Percentiles rank a stretch among this genome's conserved stretches.
Conservation (phyloP, 2,329 filamentous ascomycete species). For the Colletotrichum noveboracense region DNA sequence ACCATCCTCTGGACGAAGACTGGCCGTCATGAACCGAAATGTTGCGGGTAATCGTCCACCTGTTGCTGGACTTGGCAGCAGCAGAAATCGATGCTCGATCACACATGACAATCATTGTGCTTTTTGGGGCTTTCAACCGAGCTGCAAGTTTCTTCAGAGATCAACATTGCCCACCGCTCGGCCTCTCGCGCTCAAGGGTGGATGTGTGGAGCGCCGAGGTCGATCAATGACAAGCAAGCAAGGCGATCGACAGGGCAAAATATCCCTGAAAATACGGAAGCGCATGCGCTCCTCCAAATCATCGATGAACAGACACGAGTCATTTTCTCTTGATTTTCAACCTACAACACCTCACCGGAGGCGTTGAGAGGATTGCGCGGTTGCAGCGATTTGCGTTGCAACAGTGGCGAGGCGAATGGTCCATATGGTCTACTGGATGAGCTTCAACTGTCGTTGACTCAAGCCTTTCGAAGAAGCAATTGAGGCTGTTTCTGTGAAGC, state of each 20-base stretch:
- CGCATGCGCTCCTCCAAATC: neutral
- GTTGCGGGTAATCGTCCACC: neutral
- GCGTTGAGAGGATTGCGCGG: neutral
- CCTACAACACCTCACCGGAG: neutral
- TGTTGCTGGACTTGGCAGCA: neutral
- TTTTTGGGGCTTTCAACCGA: neutral
- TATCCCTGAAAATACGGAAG: conserved; percentile 1
- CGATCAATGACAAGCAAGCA: conserved; percentile 11
- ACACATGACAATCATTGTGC: neutral
- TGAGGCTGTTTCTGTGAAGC: conserved; percentile 7
- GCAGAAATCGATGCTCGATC: neutral
- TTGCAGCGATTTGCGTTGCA: neutral
- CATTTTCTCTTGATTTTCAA: neutral
- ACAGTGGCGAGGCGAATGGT: neutral
- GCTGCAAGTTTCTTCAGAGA: neutral
- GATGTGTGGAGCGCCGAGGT: conserved; percentile 1
- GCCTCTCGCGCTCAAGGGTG: neutral
- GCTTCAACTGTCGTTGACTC: neutral
- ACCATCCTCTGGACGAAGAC: neutral
- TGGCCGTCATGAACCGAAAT: neutral
- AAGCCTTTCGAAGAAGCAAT: neutral
- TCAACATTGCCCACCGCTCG: neutral
- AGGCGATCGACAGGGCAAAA: conserved; percentile 15
- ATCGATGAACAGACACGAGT: neutral
- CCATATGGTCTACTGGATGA: neutral